Conservation (phyloP, 805 yeast species). For the Candida gorgasii region DNA sequence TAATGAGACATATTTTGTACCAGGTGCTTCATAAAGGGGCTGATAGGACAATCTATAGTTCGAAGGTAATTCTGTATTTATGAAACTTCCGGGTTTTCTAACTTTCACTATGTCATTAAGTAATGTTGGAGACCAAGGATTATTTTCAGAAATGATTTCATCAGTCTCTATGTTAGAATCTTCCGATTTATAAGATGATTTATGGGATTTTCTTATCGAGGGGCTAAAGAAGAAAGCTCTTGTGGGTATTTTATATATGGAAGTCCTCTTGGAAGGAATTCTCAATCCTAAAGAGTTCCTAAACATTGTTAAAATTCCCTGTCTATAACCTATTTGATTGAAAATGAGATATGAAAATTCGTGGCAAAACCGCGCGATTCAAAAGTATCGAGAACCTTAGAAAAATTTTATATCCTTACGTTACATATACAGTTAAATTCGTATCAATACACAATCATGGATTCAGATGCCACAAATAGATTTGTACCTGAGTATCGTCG, state of each 20-base stretch:
- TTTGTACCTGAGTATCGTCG: slow-evolving; percentile 98
- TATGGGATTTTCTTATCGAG: slow-evolving; percentile 1
- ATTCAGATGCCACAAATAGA: slow-evolving; percentile 71
- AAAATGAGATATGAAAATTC: too few species aligned
- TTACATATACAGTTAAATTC: neutral
- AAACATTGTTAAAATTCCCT: neutral
- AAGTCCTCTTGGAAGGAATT: neutral
- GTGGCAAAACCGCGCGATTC: slow-evolving; percentile 7
- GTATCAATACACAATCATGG: slow-evolving; percentile 48
- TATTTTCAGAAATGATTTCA: slow-evolving; percentile 41
- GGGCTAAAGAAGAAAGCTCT: neutral
- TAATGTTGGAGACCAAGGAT: slow-evolving; percentile 48
- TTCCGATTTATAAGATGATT: slow-evolving; percentile 12
- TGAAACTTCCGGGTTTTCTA: slow-evolving; percentile 41
- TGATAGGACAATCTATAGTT: slow-evolving; percentile 56
- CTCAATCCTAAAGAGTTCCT: neutral
- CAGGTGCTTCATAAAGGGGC: slow-evolving; percentile 67
- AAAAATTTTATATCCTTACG: slow-evolving; percentile 8
- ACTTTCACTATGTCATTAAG: slow-evolving; percentile 46
- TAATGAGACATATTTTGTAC: slow-evolving; percentile 59
- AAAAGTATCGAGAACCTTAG: slow-evolving; percentile 5
- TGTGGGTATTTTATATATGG: neutral
- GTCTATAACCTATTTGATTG: too few species aligned
- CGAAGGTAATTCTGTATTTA: slow-evolving; percentile 48
- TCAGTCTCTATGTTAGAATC: slow-evolving; percentile 43